Percentiles rank a stretch among this genome's conserved stretches.
These are phyloP conservation scores for Kuraishia borneana DNA, from an alignment of 805 yeast species.

Conservation along the genomic window DNA sequence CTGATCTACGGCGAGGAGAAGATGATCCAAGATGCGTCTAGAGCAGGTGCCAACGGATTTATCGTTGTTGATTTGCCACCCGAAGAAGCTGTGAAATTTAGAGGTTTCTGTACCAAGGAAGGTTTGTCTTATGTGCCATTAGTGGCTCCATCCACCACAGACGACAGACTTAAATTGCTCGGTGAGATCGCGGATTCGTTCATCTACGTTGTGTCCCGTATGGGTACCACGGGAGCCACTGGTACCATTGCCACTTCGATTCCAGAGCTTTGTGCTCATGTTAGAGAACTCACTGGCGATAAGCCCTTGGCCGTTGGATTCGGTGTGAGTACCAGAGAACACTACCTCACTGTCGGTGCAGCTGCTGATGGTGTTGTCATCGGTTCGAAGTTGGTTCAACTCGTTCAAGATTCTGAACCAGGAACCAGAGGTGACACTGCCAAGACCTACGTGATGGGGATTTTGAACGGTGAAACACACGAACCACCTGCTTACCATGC, in stretches of 20 bases:
- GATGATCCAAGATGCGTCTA: conserved; percentile 66
- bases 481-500: conserved; percentile 6
- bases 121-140: conserved; percentile 84
- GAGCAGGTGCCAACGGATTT: conserved; percentile 91
- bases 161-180: conserved; percentile 69
- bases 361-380: conserved; percentile 93
- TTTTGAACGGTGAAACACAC: conserved; percentile 48
- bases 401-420: conserved; percentile 51
- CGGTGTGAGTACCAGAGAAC: conserved; percentile 92
- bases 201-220: conserved; percentile 90
- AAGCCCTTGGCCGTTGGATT: conserved; percentile 93
- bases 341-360: conserved; percentile 67
- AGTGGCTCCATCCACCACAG: conserved; percentile 94
- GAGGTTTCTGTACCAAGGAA: conserved; percentile 54
- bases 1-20: conserved; percentile 80
- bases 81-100: conserved; percentile 86
- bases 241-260: conserved; percentile 53
- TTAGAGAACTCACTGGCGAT: conserved; percentile 63
- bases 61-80: conserved; percentile 96
- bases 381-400: conserved; percentile 74
- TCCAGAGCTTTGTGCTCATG: conserved; percentile 58
- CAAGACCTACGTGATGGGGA: conserved; percentile 52
- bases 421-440: conserved; percentile 58
- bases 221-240: conserved; percentile 95
- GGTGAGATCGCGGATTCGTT: conserved; percentile 89